Evolutionary conservation across 2,329 filamentous ascomycete genomes (phyloP).

Genomic region (Lasiodiplodia citricola): DNA sequence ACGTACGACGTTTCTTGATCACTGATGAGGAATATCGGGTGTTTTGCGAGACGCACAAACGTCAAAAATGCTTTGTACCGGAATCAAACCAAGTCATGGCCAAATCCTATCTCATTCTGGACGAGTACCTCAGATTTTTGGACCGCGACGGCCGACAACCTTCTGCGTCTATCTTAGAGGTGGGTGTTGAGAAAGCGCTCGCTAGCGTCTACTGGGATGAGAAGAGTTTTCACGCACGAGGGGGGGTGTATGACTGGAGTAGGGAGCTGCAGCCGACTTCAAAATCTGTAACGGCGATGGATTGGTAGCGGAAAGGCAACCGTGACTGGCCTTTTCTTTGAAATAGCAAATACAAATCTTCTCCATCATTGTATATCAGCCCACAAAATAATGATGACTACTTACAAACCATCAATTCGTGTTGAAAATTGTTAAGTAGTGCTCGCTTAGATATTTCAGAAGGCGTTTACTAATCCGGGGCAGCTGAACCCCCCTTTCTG

Average conservation of each 20-base stretch:
- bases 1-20: constrained; percentile 54
- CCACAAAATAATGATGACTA: too few relatives aligned
- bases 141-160: constrained; percentile 44
- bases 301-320: too few relatives aligned
- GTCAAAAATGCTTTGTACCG: background rate
- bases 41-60: constrained; percentile 54
- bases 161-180: constrained; percentile 46
- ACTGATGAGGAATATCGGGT: constrained; percentile 52
- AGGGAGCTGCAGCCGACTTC: background rate
- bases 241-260: constrained; percentile 52
- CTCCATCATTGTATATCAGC: too few relatives aligned
- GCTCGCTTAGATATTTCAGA: too few relatives aligned
- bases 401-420: too few relatives aligned
- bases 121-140: constrained; percentile 59
- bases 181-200: constrained; percentile 55
- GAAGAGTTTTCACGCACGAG: constrained; percentile 50
- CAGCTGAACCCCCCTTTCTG: too few relatives aligned
- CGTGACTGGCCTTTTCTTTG: too few relatives aligned
- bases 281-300: too few relatives aligned
- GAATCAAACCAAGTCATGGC: background rate
- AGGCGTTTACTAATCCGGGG: too few relatives aligned
- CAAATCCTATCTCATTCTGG: constrained; percentile 44
- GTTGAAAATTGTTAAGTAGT: too few relatives aligned
- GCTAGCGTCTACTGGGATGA: constrained; percentile 54
- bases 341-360: too few relatives aligned